Base-by-base conservation (phyloP, 2,329 filamentous ascomycete genomes). In the Apiospora marii region DNA sequence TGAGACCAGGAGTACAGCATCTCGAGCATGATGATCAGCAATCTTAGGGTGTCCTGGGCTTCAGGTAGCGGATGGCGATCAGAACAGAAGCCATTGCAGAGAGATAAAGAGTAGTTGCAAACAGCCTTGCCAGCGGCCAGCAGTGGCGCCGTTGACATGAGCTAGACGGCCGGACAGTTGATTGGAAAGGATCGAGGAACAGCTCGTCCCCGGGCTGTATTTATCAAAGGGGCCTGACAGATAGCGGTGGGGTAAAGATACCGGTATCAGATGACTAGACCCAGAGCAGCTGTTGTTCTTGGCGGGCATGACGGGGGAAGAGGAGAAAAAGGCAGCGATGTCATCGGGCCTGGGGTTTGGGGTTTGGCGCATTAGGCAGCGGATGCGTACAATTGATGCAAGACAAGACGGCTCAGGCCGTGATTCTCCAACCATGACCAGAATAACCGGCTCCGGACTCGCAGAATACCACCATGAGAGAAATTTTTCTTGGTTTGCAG, bases 241-340 rank as follows among this genome's bases (percentile, higher is more conserved):
- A 61, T 61, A 61, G 10, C 53, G 34, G 53, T n/a, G 53, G 53
- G 53, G 53, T 37, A 37, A n/a, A 61, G 53, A 61, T 61, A 61
- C 16, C 16, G 16, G 16, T n/a, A 61, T 61, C 53, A 37, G 53
- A 61, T 61, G 53, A 61, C 53, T 37, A 61, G 22, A 4, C 51
- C 51, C 8, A 30, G 27, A 58, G 27, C 30, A 16, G 51, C 16
- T 10, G 30, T 12, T 22, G 16, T 34, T 61, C 53, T 61, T 61
- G 53, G 53, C 51, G 51, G 27, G 8, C 43, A 44, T 10, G 44
- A 48, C 3, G 19, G 27, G 19, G 27, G 16, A 16, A 34, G 51
- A 34, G 30, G 30, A 34, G 27, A 58, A 13, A 58, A 16, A 51
- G 16, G 51, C 51, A 19, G 6, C 51, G 51, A 58, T 58, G 51